Evolutionary conservation across 2,329 filamentous ascomycete species (phyloP).

Genomic region (Beauveria australis): DNA sequence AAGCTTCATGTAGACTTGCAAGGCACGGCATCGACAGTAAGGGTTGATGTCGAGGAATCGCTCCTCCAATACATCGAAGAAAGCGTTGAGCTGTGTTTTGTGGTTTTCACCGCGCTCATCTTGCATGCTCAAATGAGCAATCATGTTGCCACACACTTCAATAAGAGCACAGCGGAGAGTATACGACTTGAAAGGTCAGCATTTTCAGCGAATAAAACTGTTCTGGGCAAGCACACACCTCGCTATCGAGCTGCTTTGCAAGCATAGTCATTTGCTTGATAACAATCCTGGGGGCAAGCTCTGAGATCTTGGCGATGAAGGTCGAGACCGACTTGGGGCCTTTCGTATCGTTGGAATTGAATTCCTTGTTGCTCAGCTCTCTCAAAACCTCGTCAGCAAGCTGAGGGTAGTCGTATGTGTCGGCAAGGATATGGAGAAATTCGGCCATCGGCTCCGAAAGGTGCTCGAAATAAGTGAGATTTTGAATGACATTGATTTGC

Average conservation of each 20-base stretch:
- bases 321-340: slow-evolving; percentile 94
- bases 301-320: slow-evolving; percentile 88
- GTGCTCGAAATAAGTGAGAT: slow-evolving; percentile 96
- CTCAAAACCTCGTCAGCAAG: slow-evolving; percentile 87
- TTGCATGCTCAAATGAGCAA: slow-evolving; percentile 81
- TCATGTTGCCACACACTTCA: slow-evolving; percentile 93
- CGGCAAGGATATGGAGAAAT: slow-evolving; percentile 88
- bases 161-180: slow-evolving; percentile 89
- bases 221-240: slow-evolving; percentile 43
- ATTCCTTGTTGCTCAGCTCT: slow-evolving; percentile 95
- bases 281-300: slow-evolving; percentile 81
- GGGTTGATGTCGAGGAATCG: slow-evolving; percentile 95
- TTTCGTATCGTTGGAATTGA: slow-evolving; percentile 91
- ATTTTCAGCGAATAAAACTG: rapidly evolving
- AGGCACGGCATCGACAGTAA: slow-evolving; percentile 83
- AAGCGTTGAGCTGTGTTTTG: slow-evolving; percentile 91
- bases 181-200: slow-evolving; percentile 57
- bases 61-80: slow-evolving; percentile 94
- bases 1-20: slow-evolving; percentile 87
- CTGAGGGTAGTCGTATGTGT: slow-evolving; percentile 97
- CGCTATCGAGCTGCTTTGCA: slow-evolving; percentile 90
- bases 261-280: slow-evolving; percentile 97
- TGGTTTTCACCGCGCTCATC: slow-evolving; percentile 88
- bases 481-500: slow-evolving; percentile 96
- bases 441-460: slow-evolving; percentile 99